Evolutionary conservation across 2,329 filamentous ascomycete species (phyloP), one percentile per base, ranked within the genome.

Genomic region (Fusarium citri): DNA sequence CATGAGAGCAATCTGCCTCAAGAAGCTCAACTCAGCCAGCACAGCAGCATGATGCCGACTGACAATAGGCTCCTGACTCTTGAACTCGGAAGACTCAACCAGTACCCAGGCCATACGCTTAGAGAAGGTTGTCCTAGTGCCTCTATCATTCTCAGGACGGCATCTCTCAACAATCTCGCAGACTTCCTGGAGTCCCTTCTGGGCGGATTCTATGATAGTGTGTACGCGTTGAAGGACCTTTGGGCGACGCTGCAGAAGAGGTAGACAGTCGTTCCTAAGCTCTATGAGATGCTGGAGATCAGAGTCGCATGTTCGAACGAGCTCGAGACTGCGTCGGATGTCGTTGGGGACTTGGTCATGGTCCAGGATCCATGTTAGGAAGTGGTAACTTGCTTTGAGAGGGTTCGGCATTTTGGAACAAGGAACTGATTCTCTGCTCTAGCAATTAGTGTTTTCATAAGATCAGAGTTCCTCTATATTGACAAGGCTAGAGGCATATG

Each of bases 241-340:
- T 14, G 74, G 72, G 1, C 72, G 71, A 6, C 64, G 64, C 20
- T 72, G 48, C 1, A 78, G 70, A 5, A 78, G 65, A 5, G 57
- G 41, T 5, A 78, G 64, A 23, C 72, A 73, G 26, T 76, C 66
- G 20, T 76, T 73, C 5, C 78, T 75, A 1, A 79, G 59, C n/a
- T 74, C 71, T 40, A 79, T 78, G 20, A 79, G 72, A n/a, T 77
- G 73, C 28, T 78, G 75, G 8, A 79, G 71, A 48, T 79, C 78
- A 9, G 58, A 55, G 30, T 79, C 64, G 53, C 77, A 79, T n/a
- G 73, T 77, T 8, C 74, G 71, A 1, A 79, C 74, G 10, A 79
- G 76, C 25, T 80, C 76, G 18, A 80, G 66, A 54, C 74, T 75
- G 9, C 68, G 67, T 3, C 74, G 71, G 22, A 78, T 72, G 7